Conservation (phyloP, 2,329 filamentous ascomycete species). For the Leptographium radiaticola region DNA sequence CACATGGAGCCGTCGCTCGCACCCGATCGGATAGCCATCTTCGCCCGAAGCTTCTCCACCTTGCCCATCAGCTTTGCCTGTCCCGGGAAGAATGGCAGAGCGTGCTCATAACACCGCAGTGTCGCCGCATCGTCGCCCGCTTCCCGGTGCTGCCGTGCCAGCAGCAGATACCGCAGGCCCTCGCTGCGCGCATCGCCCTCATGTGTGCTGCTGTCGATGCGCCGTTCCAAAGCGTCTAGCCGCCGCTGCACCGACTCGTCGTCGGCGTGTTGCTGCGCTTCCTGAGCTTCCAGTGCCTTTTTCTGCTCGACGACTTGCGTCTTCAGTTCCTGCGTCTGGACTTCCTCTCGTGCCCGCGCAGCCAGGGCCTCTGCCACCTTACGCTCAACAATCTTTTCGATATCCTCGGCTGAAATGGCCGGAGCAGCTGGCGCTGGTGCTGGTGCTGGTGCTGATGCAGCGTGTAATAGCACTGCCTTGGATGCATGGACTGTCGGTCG, state of each 20-base stretch:
- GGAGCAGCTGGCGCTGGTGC: conserved; percentile 16
- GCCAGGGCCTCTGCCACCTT: conserved; percentile 85
- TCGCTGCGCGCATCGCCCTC: conserved; percentile 62
- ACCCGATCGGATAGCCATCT: conserved; percentile 24
- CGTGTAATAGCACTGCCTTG: conserved; percentile 2
- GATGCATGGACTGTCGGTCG: conserved; percentile 16
- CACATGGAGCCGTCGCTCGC: conserved; percentile 3
- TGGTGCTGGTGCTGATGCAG: conserved; percentile 2
- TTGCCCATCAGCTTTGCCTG: conserved; percentile 66
- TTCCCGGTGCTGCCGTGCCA: conserved; percentile 83
- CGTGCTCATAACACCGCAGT: conserved; percentile 74
- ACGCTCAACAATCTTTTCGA: conserved; percentile 84
- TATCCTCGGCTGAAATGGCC: conserved; percentile 56
- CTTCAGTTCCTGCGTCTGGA: conserved; percentile 18
- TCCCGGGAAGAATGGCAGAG: conserved; percentile 71
- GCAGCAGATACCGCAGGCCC: conserved; percentile 73
- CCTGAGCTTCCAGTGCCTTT: conserved; percentile 20
- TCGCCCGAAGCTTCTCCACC: conserved; percentile 47
- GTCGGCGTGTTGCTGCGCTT: neutral
- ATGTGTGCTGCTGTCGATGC: conserved; percentile 46
- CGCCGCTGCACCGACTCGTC: conserved; percentile 63
- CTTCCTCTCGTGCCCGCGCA: conserved; percentile 44
- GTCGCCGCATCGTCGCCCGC: conserved; percentile 67
- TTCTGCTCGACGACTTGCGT: conserved; percentile 22
- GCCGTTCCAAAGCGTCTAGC: conserved; percentile 71